Evolutionary conservation across 768 basidiomycete genomes (phyloP).

Genomic region (Leccinum longicurvipes): DNA sequence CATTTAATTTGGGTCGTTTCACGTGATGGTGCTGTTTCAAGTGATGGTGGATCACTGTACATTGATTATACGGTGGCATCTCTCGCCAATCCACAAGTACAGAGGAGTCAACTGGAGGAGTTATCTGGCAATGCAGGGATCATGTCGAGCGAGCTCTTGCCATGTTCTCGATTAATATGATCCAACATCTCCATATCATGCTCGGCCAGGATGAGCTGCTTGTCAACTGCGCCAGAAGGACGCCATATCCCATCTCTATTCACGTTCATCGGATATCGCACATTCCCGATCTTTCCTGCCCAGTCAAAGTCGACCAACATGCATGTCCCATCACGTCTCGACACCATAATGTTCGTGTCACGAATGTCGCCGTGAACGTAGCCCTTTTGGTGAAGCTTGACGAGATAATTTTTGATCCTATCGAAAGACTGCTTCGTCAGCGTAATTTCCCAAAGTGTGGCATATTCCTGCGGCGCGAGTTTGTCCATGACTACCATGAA

Average conservation of each 20-base stretch:
- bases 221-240: neutral
- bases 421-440: neutral
- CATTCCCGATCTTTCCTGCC: neutral
- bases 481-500: neutral
- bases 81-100: too few species aligned
- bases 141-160: too few species aligned
- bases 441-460: neutral
- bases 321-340: neutral
- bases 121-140: too few species aligned
- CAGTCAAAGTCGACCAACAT: neutral
- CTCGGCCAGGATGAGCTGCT: neutral
- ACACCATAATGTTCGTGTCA: neutral
- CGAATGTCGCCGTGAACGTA: neutral
- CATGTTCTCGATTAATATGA: neutral
- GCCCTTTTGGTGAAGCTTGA: neutral
- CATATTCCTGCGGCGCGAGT: neutral
- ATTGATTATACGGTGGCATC: too few species aligned
- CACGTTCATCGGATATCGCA: neutral
- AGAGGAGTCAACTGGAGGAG: too few species aligned
- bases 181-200: neutral
- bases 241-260: neutral
- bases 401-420: neutral
- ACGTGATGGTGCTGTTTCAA: too few species aligned
- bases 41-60: too few species aligned
- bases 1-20: too few species aligned